Conservation (phyloP, 2,329 filamentous ascomycete genomes). For the Aspergillus arachidicola region DNA sequence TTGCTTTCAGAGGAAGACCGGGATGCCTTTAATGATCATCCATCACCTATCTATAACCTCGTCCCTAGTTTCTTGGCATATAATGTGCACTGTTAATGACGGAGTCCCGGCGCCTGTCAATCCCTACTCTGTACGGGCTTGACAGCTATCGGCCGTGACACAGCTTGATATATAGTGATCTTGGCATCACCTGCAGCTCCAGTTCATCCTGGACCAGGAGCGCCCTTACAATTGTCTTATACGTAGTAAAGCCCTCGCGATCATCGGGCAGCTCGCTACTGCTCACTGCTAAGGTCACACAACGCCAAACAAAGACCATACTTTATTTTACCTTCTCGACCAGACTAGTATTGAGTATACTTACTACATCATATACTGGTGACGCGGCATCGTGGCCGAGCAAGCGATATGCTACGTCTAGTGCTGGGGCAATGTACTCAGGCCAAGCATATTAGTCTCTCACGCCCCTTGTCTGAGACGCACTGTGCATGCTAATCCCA, state of each 20-base stretch:
- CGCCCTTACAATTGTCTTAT: neutral
- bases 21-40: neutral
- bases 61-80: no score
- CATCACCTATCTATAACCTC: no score
- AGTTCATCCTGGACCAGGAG: neutral
- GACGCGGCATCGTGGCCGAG: neutral
- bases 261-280: neutral
- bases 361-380: neutral
- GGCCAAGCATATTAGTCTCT: neutral
- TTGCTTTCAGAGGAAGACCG: no score
- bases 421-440: neutral
- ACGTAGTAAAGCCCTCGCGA: neutral
- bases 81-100: no score
- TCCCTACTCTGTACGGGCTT: neutral
- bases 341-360: neutral
- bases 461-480: neutral
- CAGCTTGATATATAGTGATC: neutral
- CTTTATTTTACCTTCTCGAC: neutral
- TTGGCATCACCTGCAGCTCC: neutral
- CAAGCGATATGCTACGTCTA: neutral
- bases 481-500: neutral
- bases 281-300: no score
- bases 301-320: neutral
- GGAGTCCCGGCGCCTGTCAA: neutral
- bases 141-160: neutral